Base-by-base conservation (phyloP, 495 filamentous ascomycete genomes). In the Tuber borchii region DNA sequence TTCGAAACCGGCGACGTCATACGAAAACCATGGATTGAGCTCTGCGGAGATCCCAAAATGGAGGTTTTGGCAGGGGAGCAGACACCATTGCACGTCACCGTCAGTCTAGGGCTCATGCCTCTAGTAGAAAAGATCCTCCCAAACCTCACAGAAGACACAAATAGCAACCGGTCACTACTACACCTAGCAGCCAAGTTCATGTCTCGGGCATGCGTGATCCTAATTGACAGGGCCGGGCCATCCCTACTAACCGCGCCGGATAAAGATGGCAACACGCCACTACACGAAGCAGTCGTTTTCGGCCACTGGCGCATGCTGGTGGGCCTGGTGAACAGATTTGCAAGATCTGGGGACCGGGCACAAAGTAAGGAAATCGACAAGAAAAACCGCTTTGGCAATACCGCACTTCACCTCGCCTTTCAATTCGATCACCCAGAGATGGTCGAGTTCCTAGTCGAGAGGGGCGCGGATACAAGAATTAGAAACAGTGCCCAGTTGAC, bases 401-500 rank as follows among this genome's bases (percentile, higher is more conserved):
- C 48, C 20, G 22, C 48, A 10, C 20, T 56, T 56, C 48, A 56
- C 48, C 48, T 56, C 9, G 48, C 48, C 26, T 17, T 56, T 26
- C 48, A 16, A 22, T 56, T 56, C 22, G 48, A 56, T 12, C 48
- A 12, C 10, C 48, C 48, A 1, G 22, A 56, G 2, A 56, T 56
- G 16, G 48, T 56, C 48, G 12, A 56, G 48, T 56, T 56, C 12
- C 3, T 56, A 7, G 22, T 56, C 48, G 8, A 10, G 7, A 56
- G n/a, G 7, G 22, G 22, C 22, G 48, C 48, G 7, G 22, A 82
- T 80, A 7, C 7, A 5, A 56, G 7, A 6, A 56, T 45, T 31
- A 12, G 16, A 22, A 43, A 76, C 74, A 8, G 1, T 6, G 4
- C 3, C n/a, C 78, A 68, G 61, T 73, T 81, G 37, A 69, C 71